Conservation (phyloP, 2,329 filamentous ascomycete species). For the Colletotrichum siamense region DNA sequence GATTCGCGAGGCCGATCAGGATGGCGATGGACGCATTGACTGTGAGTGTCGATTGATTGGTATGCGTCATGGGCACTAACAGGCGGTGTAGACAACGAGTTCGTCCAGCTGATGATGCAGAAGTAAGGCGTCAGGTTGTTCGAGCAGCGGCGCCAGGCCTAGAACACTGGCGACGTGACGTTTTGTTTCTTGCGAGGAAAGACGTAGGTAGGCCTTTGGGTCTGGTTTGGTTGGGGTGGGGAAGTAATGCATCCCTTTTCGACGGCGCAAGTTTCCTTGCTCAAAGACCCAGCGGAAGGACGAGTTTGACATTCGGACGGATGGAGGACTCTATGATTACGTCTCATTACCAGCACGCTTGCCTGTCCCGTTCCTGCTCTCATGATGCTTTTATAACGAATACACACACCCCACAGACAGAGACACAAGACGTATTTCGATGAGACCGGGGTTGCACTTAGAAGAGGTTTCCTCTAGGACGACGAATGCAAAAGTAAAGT, state of each 20-base stretch:
- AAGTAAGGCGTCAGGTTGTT: slow-evolving; percentile 62
- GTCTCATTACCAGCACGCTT: slow-evolving; percentile 9
- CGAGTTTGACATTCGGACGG: not conserved
- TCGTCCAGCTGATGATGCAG: slow-evolving; percentile 96
- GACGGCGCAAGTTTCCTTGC: not conserved
- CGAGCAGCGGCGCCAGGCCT: not conserved
- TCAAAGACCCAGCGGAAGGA: slow-evolving; percentile 1
- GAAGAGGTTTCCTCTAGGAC: slow-evolving; percentile 6
- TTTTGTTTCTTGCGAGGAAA: slow-evolving; percentile 11
- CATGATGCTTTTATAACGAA: slow-evolving; percentile 20
- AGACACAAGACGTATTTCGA: slow-evolving; percentile 3
- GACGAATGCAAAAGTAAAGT: slow-evolving; percentile 13
- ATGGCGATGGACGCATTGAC: slow-evolving; percentile 87
- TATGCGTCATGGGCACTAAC: not conserved
- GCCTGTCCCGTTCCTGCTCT: slow-evolving; percentile 6
- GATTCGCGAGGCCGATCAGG: slow-evolving; percentile 90
- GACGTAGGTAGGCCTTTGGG: not conserved
- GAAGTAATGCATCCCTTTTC: not conserved
- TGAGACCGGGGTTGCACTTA: slow-evolving; percentile 13
- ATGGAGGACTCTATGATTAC: not conserved
- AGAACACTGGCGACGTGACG: not conserved
- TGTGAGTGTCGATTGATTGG: slow-evolving; percentile 58
- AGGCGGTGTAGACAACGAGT: slow-evolving; percentile 76
- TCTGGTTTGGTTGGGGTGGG: not conserved
- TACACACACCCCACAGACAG: slow-evolving; percentile 8